A percentile compares a stretch with the other conserved stretches of the same genome.
phyloP scores from a whole-genome alignment of 164 flowering plant genomes.

The Piper betle region DNA sequence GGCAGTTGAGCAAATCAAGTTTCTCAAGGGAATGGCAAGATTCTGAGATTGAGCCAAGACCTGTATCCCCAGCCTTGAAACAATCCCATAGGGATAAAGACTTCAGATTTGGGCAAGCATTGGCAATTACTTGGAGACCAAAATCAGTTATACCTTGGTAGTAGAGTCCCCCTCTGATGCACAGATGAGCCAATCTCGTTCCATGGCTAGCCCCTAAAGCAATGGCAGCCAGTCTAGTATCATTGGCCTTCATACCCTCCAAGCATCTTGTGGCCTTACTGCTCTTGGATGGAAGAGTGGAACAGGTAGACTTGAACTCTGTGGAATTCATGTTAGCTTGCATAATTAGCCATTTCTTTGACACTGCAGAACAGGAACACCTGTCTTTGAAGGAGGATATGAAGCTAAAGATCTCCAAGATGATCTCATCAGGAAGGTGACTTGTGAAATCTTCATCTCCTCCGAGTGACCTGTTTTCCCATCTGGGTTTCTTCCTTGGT shows the following conservation, averaged over 20 bases:
- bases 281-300: background rate
- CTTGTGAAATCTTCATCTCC: conserved; percentile 3
- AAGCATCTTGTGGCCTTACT: conserved; percentile 13
- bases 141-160: conserved; percentile 21
- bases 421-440: conserved; percentile 13
- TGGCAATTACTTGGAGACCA: conserved; percentile 26
- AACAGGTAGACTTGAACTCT: conserved; percentile 4
- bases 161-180: conserved; percentile 18
- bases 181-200: conserved; percentile 25
- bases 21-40: conserved; percentile 22
- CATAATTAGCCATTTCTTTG: conserved; percentile 13
- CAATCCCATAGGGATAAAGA: conserved; percentile 24
- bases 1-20: conserved; percentile 23
- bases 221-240: conserved; percentile 28
- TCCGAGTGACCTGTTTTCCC: background rate
- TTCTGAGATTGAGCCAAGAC: conserved; percentile 20
- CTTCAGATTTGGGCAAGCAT: conserved; percentile 21
- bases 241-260: conserved; percentile 16
- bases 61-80: conserved; percentile 16
- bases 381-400: conserved; percentile 10
- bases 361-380: conserved; percentile 10
- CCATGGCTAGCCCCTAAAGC: conserved; percentile 20
- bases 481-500: conserved; percentile 6
- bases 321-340: conserved; percentile 11
- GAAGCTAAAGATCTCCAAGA: conserved; percentile 12